Evolutionary conservation across 208 protist species (phyloP).

Genomic region (Crithidia acanthocephali): DNA sequence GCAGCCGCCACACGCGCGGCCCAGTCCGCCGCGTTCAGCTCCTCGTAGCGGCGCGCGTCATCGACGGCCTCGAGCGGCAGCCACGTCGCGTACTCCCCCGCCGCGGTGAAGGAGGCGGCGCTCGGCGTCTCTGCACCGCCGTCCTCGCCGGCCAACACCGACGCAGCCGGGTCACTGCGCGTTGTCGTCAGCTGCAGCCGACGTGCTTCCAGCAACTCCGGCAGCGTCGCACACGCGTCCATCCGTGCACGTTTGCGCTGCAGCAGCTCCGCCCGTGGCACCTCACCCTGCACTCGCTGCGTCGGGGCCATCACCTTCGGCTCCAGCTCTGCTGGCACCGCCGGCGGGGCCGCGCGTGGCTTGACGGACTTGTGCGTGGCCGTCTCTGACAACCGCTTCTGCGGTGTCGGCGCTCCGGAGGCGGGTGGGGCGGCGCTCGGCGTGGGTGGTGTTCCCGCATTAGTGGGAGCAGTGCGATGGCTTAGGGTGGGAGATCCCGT

Average conservation of each 20-base stretch:
- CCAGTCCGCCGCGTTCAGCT: constrained; percentile 78
- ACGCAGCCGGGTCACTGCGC: not conserved
- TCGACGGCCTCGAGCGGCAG: constrained; percentile 95
- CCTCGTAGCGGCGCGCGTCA: constrained; percentile 83
- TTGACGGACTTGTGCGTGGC: not conserved
- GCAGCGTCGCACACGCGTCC: constrained; percentile 54
- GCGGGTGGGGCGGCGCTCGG: not conserved
- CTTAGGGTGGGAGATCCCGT: not conserved
- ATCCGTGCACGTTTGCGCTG: constrained; percentile 76
- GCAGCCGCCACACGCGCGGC: constrained; percentile 29
- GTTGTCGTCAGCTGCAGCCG: constrained; percentile 47
- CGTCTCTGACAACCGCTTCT: not conserved
- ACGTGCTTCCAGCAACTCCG: constrained; percentile 66
- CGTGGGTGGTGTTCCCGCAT: not conserved
- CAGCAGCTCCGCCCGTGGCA: constrained; percentile 85
- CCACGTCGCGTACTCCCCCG: constrained; percentile 61
- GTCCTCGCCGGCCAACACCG: constrained; percentile 12
- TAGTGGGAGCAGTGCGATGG: not conserved
- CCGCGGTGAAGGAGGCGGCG: not conserved
- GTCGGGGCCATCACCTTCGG: constrained; percentile 94
- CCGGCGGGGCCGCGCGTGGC: not conserved
- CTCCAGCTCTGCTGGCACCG: constrained; percentile 29
- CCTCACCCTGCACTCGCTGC: constrained; percentile 69
- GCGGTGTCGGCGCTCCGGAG: not conserved
- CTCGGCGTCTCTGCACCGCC: not conserved